phyloP scores from a whole-genome alignment of 495 filamentous ascomycete species.

The Podospora pseudopauciseta region DNA sequence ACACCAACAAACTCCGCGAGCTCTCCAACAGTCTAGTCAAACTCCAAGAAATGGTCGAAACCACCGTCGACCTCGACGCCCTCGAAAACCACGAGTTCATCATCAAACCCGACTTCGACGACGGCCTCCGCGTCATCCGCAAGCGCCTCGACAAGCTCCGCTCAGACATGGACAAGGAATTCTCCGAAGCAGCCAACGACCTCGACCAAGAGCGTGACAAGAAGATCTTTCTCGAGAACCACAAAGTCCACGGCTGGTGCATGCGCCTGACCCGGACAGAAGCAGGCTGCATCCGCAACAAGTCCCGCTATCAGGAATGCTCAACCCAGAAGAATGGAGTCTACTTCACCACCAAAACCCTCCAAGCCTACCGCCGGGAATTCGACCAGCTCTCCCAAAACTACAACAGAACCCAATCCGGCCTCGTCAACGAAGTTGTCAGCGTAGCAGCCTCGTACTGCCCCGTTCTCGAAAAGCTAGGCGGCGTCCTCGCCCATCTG shows the following conservation, averaged over 20 bases:
- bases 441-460: constrained; percentile 90
- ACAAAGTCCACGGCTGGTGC: constrained; percentile 93
- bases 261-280: constrained; percentile 91
- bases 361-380: constrained; percentile 80
- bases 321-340: constrained; percentile 99
- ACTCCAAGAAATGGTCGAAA: constrained; percentile 97
- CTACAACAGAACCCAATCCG: constrained; percentile 92
- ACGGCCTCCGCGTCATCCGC: constrained; percentile 78
- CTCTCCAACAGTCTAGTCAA: constrained; percentile 77
- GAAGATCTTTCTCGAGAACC: constrained; percentile 97
- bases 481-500: constrained; percentile 84
- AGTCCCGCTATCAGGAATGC: constrained; percentile 85
- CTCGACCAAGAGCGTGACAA: constrained; percentile 93
- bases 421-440: constrained; percentile 89
- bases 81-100: constrained; percentile 97
- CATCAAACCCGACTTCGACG: constrained; percentile 98
- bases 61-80: constrained; percentile 92
- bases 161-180: constrained; percentile 80
- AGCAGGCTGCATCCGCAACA: constrained; percentile 88
- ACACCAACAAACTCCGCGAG: constrained; percentile 74
- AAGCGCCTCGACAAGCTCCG: constrained; percentile 85
- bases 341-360: constrained; percentile 88
- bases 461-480: constrained; percentile 87
- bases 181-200: constrained; percentile 69
- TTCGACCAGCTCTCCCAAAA: constrained; percentile 92